These are phyloP conservation scores for Backusella circina DNA, from an alignment of 192 early-diverging fungal genomes.

Conservation along the genomic window DNA sequence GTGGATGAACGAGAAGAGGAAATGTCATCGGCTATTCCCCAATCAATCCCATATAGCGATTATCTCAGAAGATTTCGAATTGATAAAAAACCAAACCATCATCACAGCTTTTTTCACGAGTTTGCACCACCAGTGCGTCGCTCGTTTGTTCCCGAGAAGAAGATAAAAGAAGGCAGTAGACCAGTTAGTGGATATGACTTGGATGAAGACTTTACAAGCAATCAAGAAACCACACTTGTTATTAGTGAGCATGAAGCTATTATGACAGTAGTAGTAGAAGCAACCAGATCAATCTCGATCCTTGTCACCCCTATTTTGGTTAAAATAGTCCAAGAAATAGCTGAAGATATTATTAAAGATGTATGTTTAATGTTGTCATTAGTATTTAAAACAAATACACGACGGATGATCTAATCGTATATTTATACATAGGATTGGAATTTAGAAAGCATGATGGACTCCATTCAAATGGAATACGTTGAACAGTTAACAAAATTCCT, in stretches of 20 bases:
- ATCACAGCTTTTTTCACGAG: constrained; percentile 26
- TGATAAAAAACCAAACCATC: not conserved
- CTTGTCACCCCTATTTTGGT: constrained; percentile 67
- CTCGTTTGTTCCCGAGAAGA: constrained; percentile 37
- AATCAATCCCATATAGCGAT: constrained; percentile 20
- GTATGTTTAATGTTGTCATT: constrained; percentile 17
- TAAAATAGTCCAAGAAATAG: constrained; percentile 60
- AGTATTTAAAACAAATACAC: not conserved
- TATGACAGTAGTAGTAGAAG: constrained; percentile 46
- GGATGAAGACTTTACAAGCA: not conserved
- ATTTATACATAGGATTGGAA: constrained; percentile 53
- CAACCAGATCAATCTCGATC: constrained; percentile 52
- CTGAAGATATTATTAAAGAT: constrained; percentile 53
- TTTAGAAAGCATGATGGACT: constrained; percentile 63
- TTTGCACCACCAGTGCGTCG: constrained; percentile 46
- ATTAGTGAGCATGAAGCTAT: constrained; percentile 32
- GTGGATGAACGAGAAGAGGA: not conserved
- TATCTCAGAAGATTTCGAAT: constrained; percentile 10
- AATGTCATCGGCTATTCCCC: not conserved
- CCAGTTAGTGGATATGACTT: not conserved
- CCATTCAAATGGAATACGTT: constrained; percentile 60
- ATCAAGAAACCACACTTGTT: not conserved
- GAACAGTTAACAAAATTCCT: constrained; percentile 48
- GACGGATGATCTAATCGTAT: not conserved
- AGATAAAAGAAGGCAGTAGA: constrained; percentile 10